These are phyloP conservation scores for Nephelium lappaceum DNA, from an alignment of 345 rosid genomes.

Conservation along the genomic window DNA sequence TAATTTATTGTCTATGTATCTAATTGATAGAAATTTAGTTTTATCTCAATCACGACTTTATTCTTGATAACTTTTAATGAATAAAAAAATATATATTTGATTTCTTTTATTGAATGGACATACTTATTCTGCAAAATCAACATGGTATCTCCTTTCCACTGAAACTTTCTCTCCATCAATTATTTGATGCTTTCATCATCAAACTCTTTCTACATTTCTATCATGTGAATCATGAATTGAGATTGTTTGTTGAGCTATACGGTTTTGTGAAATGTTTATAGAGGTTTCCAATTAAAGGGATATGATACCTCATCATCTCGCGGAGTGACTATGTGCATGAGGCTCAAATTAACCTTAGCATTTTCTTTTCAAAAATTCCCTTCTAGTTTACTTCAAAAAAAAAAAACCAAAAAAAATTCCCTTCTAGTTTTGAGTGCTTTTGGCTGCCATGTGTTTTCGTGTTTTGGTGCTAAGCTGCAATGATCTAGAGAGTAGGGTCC, in stretches of 20 bases:
- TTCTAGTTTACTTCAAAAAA: too few species aligned
- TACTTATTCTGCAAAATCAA: too few species aligned
- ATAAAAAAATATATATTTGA: too few species aligned
- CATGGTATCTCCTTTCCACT: too few species aligned
- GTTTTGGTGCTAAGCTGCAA: not conserved
- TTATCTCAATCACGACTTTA: too few species aligned
- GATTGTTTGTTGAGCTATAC: not conserved
- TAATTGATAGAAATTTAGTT: too few species aligned
- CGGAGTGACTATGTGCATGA: conserved; percentile 18
- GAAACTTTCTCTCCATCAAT: too few species aligned
- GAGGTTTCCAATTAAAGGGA: not conserved
- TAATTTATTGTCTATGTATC: too few species aligned
- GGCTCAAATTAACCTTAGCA: not conserved
- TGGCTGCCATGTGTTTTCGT: conserved; percentile 12
- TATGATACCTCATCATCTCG: conserved; percentile 14
- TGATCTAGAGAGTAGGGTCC: conserved; percentile 18
- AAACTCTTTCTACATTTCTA: not conserved
- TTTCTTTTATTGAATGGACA: too few species aligned
- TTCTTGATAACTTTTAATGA: too few species aligned
- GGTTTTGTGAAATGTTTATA: not conserved
- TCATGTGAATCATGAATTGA: not conserved
- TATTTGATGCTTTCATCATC: not conserved
- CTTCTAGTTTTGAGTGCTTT: conserved; percentile 15
- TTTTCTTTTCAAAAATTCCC: not conserved
- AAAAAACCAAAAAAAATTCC: too few species aligned